These are phyloP conservation scores for Scutellaria baicalensis DNA, from an alignment of 257 asterid genomes.

Conservation along the genomic window DNA sequence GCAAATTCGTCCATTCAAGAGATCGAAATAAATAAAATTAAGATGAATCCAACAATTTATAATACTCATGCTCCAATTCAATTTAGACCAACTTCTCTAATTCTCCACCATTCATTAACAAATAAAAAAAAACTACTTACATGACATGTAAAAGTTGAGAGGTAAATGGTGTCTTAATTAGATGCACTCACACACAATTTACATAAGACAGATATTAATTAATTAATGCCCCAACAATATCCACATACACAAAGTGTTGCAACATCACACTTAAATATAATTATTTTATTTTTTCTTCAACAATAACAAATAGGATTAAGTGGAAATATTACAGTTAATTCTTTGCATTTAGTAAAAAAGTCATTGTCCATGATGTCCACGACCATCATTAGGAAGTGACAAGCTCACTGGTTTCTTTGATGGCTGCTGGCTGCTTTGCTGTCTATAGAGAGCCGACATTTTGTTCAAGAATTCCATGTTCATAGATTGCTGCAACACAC, in stretches of 20 bases:
- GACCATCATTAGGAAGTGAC: constrained; percentile 26
- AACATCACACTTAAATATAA: not conserved
- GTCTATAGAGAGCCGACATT: constrained; percentile 52
- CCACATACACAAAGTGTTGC: not conserved
- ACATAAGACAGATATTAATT: no score
- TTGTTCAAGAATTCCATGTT: constrained; percentile 60
- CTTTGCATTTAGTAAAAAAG: not conserved
- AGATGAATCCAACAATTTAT: no score
- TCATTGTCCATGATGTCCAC: constrained; percentile 23
- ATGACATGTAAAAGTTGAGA: no score
- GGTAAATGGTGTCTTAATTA: no score
- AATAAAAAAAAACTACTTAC: no score
- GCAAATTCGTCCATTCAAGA: no score
- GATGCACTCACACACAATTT: no score
- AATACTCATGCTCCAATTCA: no score
- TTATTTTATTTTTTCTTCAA: not conserved
- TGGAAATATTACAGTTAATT: not conserved
- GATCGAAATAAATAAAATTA: no score
- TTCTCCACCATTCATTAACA: no score
- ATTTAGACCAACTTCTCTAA: no score
- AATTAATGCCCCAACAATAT: not conserved
- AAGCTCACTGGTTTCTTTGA: constrained; percentile 17
- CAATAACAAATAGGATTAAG: not conserved
- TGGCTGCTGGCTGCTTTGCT: constrained; percentile 30
- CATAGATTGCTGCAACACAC: constrained; percentile 41